Percentiles rank a stretch among this genome's conserved stretches.
Evolutionary conservation across 2,329 filamentous ascomycete species (phyloP).

Genomic region (Alternaria sp.): DNA sequence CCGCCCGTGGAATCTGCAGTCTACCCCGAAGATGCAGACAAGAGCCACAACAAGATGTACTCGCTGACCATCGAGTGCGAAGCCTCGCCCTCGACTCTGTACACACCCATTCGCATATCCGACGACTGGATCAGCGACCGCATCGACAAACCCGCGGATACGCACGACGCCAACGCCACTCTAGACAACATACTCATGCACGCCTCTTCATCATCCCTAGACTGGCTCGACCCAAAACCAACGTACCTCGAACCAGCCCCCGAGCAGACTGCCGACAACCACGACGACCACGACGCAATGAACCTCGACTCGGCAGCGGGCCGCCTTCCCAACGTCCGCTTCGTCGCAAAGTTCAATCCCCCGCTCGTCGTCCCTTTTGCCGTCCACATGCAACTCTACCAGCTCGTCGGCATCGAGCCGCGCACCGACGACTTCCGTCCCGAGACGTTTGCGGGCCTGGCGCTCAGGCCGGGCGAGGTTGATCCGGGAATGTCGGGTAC

Average conservation of each 20-base stretch:
- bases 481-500: conserved; percentile 63
- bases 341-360: conserved; percentile 77
- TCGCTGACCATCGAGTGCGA: conserved; percentile 73
- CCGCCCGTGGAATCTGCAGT: conserved; percentile 31
- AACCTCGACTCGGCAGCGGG: conserved; percentile 61
- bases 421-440: conserved; percentile 60
- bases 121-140: conserved; percentile 75
- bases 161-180: conserved; percentile 41
- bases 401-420: conserved; percentile 65
- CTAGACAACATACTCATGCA: conserved; percentile 53
- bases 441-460: conserved; percentile 60
- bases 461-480: conserved; percentile 53
- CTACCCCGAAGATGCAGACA: conserved; percentile 47
- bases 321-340: conserved; percentile 74
- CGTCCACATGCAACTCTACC: conserved; percentile 69
- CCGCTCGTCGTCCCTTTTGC: conserved; percentile 73
- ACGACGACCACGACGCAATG: conserved; percentile 60
- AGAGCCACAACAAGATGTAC: conserved; percentile 64
- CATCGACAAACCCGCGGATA: conserved; percentile 64
- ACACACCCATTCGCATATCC: conserved; percentile 72
- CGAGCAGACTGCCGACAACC: conserved; percentile 43
- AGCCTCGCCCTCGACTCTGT: conserved; percentile 55
- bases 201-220: conserved; percentile 53
- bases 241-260: conserved; percentile 58
- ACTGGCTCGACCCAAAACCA: conserved; percentile 78